Evolutionary conservation across 2,329 filamentous ascomycete genomes (phyloP).

Genomic region (Epichloe festucae): DNA sequence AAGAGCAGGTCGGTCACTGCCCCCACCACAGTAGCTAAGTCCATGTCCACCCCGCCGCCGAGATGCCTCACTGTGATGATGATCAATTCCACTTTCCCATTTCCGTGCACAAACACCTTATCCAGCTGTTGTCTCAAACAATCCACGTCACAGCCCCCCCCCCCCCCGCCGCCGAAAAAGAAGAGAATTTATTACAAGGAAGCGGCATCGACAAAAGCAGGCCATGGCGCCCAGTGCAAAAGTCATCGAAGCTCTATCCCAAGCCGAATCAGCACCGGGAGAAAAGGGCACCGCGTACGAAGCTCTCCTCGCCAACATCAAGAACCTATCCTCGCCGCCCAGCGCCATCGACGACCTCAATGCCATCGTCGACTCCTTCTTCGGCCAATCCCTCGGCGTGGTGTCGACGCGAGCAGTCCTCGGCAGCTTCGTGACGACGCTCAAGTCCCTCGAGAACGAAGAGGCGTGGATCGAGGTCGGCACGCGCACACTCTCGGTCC

Average conservation of each 20-base stretch:
- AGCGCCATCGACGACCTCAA: constrained; percentile 44
- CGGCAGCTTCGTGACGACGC: constrained; percentile 48
- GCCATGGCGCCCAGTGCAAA: constrained; percentile 27
- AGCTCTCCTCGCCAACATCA: constrained; percentile 30
- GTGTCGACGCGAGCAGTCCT: constrained; percentile 64
- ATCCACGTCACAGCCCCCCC: no score
- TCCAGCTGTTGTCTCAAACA: no score
- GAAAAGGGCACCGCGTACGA: constrained; percentile 35
- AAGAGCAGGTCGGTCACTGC: no score
- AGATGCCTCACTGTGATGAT: no score
- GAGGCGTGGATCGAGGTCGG: constrained; percentile 66
- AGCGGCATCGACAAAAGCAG: background rate
- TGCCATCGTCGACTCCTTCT: constrained; percentile 53
- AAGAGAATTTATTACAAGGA: no score
- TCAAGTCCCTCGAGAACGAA: constrained; percentile 46
- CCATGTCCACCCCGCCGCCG: no score
- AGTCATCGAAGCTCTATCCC: constrained; percentile 30
- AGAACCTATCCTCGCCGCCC: constrained; percentile 25
- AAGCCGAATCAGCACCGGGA: constrained; percentile 21
- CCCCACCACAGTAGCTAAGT: no score
- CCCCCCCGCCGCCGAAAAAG: no score
- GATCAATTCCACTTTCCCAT: background rate
- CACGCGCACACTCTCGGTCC: constrained; percentile 53
- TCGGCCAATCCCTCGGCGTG: constrained; percentile 58
- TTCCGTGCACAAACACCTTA: background rate